These are phyloP conservation scores for Macrophomina pseudophaseolina DNA, from an alignment of 2,329 filamentous ascomycete genomes.

Conservation along the genomic window DNA sequence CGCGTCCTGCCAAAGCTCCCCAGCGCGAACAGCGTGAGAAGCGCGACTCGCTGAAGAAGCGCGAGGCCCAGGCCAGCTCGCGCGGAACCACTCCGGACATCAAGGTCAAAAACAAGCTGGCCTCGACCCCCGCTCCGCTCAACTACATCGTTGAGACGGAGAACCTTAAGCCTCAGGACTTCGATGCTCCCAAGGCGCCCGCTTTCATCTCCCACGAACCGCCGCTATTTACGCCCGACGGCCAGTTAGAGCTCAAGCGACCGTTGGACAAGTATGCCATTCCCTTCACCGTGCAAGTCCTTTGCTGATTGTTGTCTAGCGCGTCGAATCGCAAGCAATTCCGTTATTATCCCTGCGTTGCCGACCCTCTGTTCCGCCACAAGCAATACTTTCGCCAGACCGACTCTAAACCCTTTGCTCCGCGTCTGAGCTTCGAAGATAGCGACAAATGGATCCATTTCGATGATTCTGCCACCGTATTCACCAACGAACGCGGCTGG, in stretches of 20 bases:
- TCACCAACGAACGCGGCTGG: conserved; percentile 93
- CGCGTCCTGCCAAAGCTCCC: conserved; percentile 46
- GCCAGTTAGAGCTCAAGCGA: conserved; percentile 51
- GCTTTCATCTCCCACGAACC: conserved; percentile 55
- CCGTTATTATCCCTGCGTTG: conserved; percentile 88
- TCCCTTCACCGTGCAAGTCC: background rate
- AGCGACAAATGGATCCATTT: conserved; percentile 85
- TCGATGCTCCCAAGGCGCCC: conserved; percentile 55
- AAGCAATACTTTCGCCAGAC: conserved; percentile 89
- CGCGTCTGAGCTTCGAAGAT: conserved; percentile 92
- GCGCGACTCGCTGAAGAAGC: conserved; percentile 60
- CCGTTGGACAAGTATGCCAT: conserved; percentile 50
- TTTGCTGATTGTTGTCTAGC: conserved; percentile 30
- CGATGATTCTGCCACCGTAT: conserved; percentile 71
- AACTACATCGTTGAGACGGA: conserved; percentile 54
- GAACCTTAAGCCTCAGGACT: conserved; percentile 47
- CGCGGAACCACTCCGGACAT: conserved; percentile 47
- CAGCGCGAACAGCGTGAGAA: conserved; percentile 54
- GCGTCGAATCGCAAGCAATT: conserved; percentile 74
- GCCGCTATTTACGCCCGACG: conserved; percentile 49
- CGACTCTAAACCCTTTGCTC: conserved; percentile 80
- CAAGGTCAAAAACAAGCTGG: conserved; percentile 46
- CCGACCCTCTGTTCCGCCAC: conserved; percentile 84
- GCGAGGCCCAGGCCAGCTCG: conserved; percentile 51
- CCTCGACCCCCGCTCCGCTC: conserved; percentile 52